Conservation (phyloP, 768 basidiomycete species). For the Lentinula lateritia region DNA sequence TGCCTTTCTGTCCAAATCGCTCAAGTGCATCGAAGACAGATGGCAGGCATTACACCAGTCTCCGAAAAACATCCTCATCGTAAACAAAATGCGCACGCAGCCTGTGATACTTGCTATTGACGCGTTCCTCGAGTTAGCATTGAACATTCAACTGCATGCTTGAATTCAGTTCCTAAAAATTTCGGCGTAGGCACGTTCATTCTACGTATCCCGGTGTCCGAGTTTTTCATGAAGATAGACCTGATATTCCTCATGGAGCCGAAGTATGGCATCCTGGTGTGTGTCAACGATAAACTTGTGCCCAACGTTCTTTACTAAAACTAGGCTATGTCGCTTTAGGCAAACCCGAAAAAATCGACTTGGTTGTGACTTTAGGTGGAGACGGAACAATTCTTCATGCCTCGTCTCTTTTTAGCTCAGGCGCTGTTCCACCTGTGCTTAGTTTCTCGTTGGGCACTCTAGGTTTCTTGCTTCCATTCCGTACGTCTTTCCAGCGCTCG, state of each 20-base stretch:
- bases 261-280: slow-evolving; percentile 66
- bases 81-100: slow-evolving; percentile 76
- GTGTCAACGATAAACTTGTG: slow-evolving; percentile 11
- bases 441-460: slow-evolving; percentile 93
- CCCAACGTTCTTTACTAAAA: slow-evolving; percentile 3
- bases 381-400: slow-evolving; percentile 95
- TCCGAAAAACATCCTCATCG: slow-evolving; percentile 55
- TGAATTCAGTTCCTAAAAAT: background rate
- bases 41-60: background rate
- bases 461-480: slow-evolving; percentile 90
- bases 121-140: slow-evolving; percentile 60
- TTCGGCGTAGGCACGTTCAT: slow-evolving; percentile 45
- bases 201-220: slow-evolving; percentile 53
- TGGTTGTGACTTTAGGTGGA: slow-evolving; percentile 89
- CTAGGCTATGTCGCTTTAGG: slow-evolving; percentile 25
- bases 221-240: slow-evolving; percentile 62
- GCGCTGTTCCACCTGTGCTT: slow-evolving; percentile 88
- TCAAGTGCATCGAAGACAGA: background rate
- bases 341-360: slow-evolving; percentile 62
- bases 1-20: background rate
- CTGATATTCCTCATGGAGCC: slow-evolving; percentile 59
- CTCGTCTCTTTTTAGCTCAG: slow-evolving; percentile 82
- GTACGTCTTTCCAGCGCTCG: slow-evolving; percentile 42
- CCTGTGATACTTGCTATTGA: slow-evolving; percentile 74
- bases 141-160: background rate